Base-by-base conservation (phyloP, 164 flowering plant genomes). In the Annona squamosa region DNA sequence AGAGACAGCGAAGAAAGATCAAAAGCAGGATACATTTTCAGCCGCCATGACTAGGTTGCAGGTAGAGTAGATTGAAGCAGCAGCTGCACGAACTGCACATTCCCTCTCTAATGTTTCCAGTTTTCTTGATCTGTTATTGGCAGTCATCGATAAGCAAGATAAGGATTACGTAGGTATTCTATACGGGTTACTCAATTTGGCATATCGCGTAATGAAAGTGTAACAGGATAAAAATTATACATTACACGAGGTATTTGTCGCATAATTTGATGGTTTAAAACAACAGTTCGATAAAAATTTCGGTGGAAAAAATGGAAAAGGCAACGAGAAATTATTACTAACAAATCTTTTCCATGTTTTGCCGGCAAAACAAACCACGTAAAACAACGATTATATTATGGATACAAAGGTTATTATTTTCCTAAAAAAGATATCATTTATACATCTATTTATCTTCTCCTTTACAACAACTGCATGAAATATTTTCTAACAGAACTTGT, bases 41-140 rank as follows among this genome's bases (percentile, higher is more conserved):
- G 75, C 79, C 67, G 92, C 70, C 74, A 68, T 48, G 9, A 86
- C 66, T 56, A 77, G 86, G 82, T 83, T 85, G 87, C 91, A 91
- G 10, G 97, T 89, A 17, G 97, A 90, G 79, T 91, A 91, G 44
- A 93, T 88, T 71, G 98, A 91, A 76, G 98, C 94, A 41, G 97
- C 98, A 64, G 97, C 91, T 45, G 93, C 98, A 78, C 78, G 81
- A 1, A 92, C 82, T 45, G 97, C 94, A 69, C 87, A 75, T 74
- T 86, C 92, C 69, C 70, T 85, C 74, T 85, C 89, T 2, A 80
- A 65, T 56, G 78, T 75, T 13, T 81, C 83, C 46, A 62, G 76
- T 73, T 74, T 81, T 73, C 63, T 75, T 42, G 72, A 76, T 76
- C 92, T 86, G 89, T 78, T 42, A 3, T 52, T 52, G 17, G 13